Base-by-base conservation (phyloP, 1,139 yeast genomes). In the Yamadazyma buinensis region DNA sequence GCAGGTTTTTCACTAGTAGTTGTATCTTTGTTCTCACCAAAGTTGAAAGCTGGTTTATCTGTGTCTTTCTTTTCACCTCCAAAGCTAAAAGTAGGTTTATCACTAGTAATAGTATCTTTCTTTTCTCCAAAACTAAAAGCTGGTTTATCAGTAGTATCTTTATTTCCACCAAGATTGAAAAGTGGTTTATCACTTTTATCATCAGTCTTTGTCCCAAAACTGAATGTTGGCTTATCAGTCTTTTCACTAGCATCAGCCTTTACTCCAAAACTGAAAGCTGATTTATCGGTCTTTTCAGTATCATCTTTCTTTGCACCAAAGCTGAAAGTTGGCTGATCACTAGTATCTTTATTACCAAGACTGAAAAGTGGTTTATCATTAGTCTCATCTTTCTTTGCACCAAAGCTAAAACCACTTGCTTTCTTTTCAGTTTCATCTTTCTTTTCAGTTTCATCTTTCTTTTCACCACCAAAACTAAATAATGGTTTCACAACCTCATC, bases 41-140 rank as follows among this genome's bases (percentile, higher is more conserved):
- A 34, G 14, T 63, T 52, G 47, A 58, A 35, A 14, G 41, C 26
- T 27, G 50, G 39, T 23, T 39, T 35, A n/a, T 4, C 5, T 23
- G 15, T 23, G 6, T 25, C 19, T 11, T 23, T 22, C 12, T 29
- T 23, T 12, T 18, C 29, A n/a, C 15, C 23, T 6, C 27, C 32
- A 21, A 28, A 28, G 10, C 25, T 21, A 23, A 29, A 23, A 26
- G 39, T 34, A 8, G 41, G 26, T 12, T 33, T 33, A 12, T 26
- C 30, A 11, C 27, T 27, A 13, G 30, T 14, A 14, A 32, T 28
- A 5, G 5, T 7, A 5, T 17, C 19, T 7, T 17, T 17, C 19
- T 17, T 17, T 17, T 17, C 19, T 12, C 26, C 31, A 10, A 27
- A 27, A 15, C 26, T 15, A 23, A 30, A 30, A 27, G 37, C 34